Evolutionary conservation across 768 basidiomycete genomes (phyloP), one percentile per base, ranked within the genome.

Genomic region (Pholiota molesta): DNA sequence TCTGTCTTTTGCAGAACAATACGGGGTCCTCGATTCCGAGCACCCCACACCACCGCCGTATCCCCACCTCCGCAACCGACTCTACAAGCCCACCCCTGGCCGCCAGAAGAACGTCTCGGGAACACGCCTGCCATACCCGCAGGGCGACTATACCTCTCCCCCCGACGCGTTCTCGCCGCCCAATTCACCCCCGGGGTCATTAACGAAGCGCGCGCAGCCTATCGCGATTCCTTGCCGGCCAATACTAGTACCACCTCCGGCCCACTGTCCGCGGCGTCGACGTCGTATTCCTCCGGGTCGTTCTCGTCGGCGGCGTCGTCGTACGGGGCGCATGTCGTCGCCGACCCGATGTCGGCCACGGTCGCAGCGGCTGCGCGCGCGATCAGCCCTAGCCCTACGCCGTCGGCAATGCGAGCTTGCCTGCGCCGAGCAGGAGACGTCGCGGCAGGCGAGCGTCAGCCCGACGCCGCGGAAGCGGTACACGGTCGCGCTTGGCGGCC

Each of bases 381-480:
- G 31, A 57, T 62, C 14, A 73, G 72, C 39, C 71, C 72, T 1
- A 26, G 26, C 26, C 26, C 26, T 2, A 26, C 26, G 26, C 26
- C 26, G 62, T 66, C 21, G 63, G 68, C 17, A 45, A 28, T n/a
- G 61, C 55, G 21, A 70, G 70, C 17, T 77, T 85, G 3, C 84
- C 84, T 0, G 71, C 80, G 1, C 85, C 82, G 1, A 75, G 35
- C 62, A 64, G 9, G 64, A 72, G 19, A 67, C 71, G 5, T 73
- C 77, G 47, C 77, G 86, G 19, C 82, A 80, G 16, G 76, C 80
- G 5, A 89, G 86, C 67, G 81, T 87, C 57, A 86, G 86, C 60
- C 86, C 88, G 1, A 92, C 90, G 3, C 91, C 93, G 1, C 77
- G 92, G 62, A 95, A 95, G 69, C 82, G 93, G 40, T 94, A 95